Percentiles rank a stretch among this genome's conserved stretches.
Conservation (phyloP, 2,329 filamentous ascomycete species). For the Bipolaris zeicola region DNA sequence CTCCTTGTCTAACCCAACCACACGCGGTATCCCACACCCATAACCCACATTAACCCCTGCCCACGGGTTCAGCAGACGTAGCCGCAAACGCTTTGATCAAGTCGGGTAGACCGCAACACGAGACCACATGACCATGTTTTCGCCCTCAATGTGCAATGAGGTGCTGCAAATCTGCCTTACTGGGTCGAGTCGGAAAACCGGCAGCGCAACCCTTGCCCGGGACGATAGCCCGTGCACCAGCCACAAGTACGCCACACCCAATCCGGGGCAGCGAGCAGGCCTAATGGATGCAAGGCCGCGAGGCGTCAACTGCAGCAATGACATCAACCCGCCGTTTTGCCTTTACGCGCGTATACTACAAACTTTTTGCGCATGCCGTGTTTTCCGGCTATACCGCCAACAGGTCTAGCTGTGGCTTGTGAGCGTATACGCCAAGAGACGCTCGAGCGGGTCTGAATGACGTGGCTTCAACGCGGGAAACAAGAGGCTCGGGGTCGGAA, state of each 20-base stretch:
- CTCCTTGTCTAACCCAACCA: too few relatives aligned
- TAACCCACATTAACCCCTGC: background rate
- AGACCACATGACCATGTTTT: conserved; percentile 24
- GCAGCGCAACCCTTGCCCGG: conserved; percentile 19
- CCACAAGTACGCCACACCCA: conserved; percentile 35
- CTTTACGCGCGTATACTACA: conserved; percentile 15
- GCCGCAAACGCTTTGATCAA: background rate
- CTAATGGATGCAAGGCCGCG: conserved; percentile 16
- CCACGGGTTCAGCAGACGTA: background rate
- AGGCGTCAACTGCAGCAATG: conserved; percentile 23
- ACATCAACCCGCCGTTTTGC: conserved; percentile 15
- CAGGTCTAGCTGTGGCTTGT: conserved; percentile 6
- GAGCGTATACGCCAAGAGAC: background rate
- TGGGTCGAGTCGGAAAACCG: conserved; percentile 1
- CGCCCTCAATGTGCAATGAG: conserved; percentile 1
- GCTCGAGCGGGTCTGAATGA: conserved; percentile 10
- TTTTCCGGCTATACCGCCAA: conserved; percentile 17
- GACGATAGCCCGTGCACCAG: conserved; percentile 31
- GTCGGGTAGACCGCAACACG: background rate
- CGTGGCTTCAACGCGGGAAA: conserved; percentile 1
- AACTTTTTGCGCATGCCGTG: conserved; percentile 9
- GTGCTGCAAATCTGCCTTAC: conserved; percentile 27
- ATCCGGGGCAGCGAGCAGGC: conserved; percentile 15
- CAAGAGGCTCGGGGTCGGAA: background rate
- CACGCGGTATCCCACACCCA: background rate